Evolutionary conservation across 495 filamentous ascomycete genomes (phyloP), one percentile per base, ranked within the genome.

Genomic region (Hypoxylon lienhwacheense): DNA sequence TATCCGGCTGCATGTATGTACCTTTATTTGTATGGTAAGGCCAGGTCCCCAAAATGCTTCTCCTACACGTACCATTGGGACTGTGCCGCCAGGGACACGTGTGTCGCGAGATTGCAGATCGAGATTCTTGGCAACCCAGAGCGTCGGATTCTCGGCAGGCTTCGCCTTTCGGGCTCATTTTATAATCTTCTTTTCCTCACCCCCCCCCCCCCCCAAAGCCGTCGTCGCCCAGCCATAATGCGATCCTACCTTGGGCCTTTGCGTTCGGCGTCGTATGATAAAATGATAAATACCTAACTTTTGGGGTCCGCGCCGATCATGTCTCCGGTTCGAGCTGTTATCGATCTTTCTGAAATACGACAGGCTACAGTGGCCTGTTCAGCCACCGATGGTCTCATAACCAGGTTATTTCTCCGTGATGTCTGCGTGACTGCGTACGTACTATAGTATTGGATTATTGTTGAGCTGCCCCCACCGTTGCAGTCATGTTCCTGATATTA

Each of bases 101-200:
- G 58, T 61, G 58, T 55, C 47, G 58, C 58, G 29, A 61, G 58
- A 61, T 61, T 61, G 58, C 47, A 61, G 58, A 61, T 61, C 58
- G 47, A 33, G 40, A 53, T 39, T 32, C 58, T 61, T 61, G 58
- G 58, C 58, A 51, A 37, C 25, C 58, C 58, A 61, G 58, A 61
- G 58, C 41, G 36, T 40, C 58, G 58, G 58, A 61, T 61, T 61
- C 58, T 61, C 51, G 58, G 52, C 47, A 47, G 47, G 16, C 31
- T 47, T 55, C 51, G 50, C 46, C n/a, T 50, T 51, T 61, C 47
- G 41, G 58, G 41, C 40, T 47, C 41, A 36, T 34, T 49, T 24
- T 36, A 10, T 21, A 17, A 2, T 6, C 15, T 12, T 24, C n/a
- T 24, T 40, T 24, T 25, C 24, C 43, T 47, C 29, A 20, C 21